These are phyloP conservation scores for Talaromyces atroroseus DNA, from an alignment of 2,329 filamentous ascomycete species.

Conservation along the genomic window DNA sequence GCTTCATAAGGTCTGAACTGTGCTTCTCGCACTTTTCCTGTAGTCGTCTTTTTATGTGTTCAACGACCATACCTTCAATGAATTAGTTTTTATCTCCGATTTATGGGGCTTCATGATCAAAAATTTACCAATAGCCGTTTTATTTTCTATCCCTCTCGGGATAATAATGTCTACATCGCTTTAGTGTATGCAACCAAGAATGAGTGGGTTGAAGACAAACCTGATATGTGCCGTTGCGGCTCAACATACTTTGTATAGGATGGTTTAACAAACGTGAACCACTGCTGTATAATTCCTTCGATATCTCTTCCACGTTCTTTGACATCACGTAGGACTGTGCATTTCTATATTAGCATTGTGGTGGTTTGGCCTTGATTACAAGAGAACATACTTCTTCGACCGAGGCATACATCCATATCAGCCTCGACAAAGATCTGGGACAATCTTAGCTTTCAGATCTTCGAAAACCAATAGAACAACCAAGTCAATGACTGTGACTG, in stretches of 20 bases:
- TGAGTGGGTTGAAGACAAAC: slow-evolving; percentile 39
- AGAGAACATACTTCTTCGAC: slow-evolving; percentile 64
- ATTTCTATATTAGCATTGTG: not conserved
- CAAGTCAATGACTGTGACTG: not conserved
- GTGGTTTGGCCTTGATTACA: not conserved
- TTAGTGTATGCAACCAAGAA: not conserved
- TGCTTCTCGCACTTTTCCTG: slow-evolving; percentile 80
- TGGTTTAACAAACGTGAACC: slow-evolving; percentile 93
- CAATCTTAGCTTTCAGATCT: slow-evolving; percentile 14
- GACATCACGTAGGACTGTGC: slow-evolving; percentile 74
- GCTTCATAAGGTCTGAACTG: slow-evolving; percentile 67
- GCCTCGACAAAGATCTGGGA: slow-evolving; percentile 86
- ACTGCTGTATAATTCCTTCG: slow-evolving; percentile 95
- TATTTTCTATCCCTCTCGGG: slow-evolving; percentile 88
- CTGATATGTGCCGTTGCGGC: slow-evolving; percentile 80
- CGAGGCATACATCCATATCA: slow-evolving; percentile 88
- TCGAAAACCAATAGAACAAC: not conserved
- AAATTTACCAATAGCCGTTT: slow-evolving; percentile 66
- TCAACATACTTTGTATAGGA: slow-evolving; percentile 94
- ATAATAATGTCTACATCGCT: slow-evolving; percentile 70
- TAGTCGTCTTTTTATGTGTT: slow-evolving; percentile 84
- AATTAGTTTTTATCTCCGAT: slow-evolving; percentile 15
- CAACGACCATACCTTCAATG: slow-evolving; percentile 73
- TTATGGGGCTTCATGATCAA: not conserved
- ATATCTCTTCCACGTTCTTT: slow-evolving; percentile 84